phyloP scores from a whole-genome alignment of 768 basidiomycete species.

The Amanita inopinata region DNA sequence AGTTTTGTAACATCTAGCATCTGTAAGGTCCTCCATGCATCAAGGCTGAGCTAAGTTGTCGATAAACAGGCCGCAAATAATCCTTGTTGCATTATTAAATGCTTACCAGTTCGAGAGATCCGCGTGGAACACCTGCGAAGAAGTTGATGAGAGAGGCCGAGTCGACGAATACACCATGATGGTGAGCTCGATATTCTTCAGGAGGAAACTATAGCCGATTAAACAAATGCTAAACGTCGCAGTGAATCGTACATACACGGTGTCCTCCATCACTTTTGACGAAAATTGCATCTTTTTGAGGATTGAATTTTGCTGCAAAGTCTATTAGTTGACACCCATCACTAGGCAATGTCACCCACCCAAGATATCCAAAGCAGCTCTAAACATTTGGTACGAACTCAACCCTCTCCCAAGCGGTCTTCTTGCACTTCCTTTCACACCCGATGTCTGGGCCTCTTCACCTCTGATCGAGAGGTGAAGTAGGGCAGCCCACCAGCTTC shows the following conservation, averaged over 20 bases:
- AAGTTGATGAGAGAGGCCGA: slow-evolving; percentile 70
- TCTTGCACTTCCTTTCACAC: slow-evolving; percentile 25
- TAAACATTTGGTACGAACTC: slow-evolving; percentile 86
- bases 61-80: neutral
- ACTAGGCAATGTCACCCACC: slow-evolving; percentile 42
- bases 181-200: slow-evolving; percentile 42
- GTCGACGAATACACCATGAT: slow-evolving; percentile 66
- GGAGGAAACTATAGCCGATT: slow-evolving; percentile 37
- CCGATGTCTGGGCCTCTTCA: slow-evolving; percentile 37
- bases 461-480: slow-evolving; percentile 56
- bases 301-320: slow-evolving; percentile 59
- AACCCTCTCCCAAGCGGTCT: slow-evolving; percentile 69
- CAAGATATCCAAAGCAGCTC: slow-evolving; percentile 76
- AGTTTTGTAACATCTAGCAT: slow-evolving; percentile 38
- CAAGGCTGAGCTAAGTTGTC: slow-evolving; percentile 50
- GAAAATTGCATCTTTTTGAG: slow-evolving; percentile 44
- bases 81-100: neutral
- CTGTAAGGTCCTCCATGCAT: slow-evolving; percentile 68
- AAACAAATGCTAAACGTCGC: slow-evolving; percentile 5
- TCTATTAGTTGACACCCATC: neutral
- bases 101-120: slow-evolving; percentile 70
- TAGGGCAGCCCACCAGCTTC: slow-evolving; percentile 59
- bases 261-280: slow-evolving; percentile 47
- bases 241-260: slow-evolving; percentile 35
- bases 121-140: slow-evolving; percentile 61